Conservation (phyloP, 306 rosid genomes). For the Lathyrus oleraceus region DNA sequence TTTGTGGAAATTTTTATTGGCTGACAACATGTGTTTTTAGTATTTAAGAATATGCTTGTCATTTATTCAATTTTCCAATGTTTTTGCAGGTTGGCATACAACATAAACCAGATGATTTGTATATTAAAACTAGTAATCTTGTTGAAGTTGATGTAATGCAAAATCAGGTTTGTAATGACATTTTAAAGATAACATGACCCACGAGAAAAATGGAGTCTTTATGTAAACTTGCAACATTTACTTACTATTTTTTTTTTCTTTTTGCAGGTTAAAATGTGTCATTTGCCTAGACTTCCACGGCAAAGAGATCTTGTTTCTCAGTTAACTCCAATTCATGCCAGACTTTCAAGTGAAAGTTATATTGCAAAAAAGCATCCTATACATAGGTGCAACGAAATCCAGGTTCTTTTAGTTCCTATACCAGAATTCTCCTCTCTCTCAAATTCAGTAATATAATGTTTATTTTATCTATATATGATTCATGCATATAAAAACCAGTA, state of each 20-base stretch:
- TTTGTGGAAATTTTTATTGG: neutral
- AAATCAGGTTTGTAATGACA: slow-evolving; percentile 65
- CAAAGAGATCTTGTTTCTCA: slow-evolving; percentile 64
- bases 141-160: slow-evolving; percentile 55
- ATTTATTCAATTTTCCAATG: slow-evolving; percentile 28
- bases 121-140: slow-evolving; percentile 61
- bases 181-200: slow-evolving; percentile 1
- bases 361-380: slow-evolving; percentile 76
- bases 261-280: slow-evolving; percentile 64
- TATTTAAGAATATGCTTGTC: slow-evolving; percentile 3
- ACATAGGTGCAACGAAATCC: slow-evolving; percentile 83
- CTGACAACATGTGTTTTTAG: neutral
- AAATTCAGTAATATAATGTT: neutral
- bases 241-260: neutral
- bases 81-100: slow-evolving; percentile 79
- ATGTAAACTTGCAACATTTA: neutral
- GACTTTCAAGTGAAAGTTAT: slow-evolving; percentile 51
- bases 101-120: slow-evolving; percentile 57
- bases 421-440: slow-evolving; percentile 25
- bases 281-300: slow-evolving; percentile 74
- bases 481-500: slow-evolving; percentile 23
- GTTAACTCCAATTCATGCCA: slow-evolving; percentile 75
- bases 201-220: neutral
- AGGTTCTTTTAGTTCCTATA: slow-evolving; percentile 58
- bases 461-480: slow-evolving; percentile 8